Conservation (phyloP, 148 eudicot species). For the Camellia lanceoleosa region DNA sequence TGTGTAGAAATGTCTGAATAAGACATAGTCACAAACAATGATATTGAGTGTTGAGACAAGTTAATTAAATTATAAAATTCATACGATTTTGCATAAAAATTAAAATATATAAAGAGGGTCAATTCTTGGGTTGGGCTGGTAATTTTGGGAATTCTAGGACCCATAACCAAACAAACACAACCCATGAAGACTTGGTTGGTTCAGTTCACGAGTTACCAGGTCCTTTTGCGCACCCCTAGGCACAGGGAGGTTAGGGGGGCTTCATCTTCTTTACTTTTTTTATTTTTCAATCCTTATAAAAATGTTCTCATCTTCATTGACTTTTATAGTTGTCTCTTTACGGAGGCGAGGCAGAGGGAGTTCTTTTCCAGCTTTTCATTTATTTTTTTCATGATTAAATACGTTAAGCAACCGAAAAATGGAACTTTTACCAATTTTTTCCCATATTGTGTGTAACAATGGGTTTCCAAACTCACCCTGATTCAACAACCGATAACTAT, state of each 20-base stretch:
- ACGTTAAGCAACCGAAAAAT: neutral
- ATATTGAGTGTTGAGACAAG: no score
- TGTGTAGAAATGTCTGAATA: no score
- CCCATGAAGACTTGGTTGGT: no score
- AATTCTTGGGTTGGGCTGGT: no score
- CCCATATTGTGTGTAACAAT: neutral
- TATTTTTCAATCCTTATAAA: neutral
- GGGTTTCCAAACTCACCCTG: constrained; percentile 61
- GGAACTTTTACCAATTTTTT: neutral
- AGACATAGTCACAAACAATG: no score
- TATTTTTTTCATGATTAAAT: neutral
- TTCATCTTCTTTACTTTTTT: neutral
- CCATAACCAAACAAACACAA: no score
- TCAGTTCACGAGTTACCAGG: no score
- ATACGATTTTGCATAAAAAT: no score
- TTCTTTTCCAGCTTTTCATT: neutral
- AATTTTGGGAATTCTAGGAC: no score
- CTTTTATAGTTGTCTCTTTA: neutral
- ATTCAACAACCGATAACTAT: constrained; percentile 69
- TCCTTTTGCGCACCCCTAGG: neutral
- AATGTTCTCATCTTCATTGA: neutral
- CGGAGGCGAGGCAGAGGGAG: neutral
- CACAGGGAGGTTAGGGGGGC: neutral
- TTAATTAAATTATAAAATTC: no score
- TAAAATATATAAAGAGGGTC: no score